Conservation (phyloP, 176 grass and related monocot species). For the Sorghum bicolor region DNA sequence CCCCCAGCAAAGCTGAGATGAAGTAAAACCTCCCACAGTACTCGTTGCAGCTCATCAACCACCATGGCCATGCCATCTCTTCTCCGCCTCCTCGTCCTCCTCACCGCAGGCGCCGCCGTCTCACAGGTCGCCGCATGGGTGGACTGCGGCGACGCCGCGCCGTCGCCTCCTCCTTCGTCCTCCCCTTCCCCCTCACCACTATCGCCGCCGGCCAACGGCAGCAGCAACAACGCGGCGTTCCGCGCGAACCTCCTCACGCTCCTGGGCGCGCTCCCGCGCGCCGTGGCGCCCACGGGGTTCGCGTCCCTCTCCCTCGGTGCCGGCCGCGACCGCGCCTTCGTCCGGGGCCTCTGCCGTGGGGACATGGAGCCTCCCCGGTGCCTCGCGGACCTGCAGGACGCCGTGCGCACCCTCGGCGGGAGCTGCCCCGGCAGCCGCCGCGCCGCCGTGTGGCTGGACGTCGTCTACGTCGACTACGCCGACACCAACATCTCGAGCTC, state of each 20-base stretch:
- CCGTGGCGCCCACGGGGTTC: constrained; percentile 35
- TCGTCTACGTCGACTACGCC: constrained; percentile 25
- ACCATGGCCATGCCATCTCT: not conserved
- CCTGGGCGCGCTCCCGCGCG: constrained; percentile 10
- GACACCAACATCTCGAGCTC: constrained; percentile 22
- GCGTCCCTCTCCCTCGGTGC: not conserved
- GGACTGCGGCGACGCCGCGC: not conserved
- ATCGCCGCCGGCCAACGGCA: not conserved
- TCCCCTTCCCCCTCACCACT: not conserved
- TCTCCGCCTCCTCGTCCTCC: not conserved
- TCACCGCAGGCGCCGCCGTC: not conserved
- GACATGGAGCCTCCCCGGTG: not conserved
- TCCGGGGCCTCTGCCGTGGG: constrained; percentile 36
- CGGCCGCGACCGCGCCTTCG: constrained; percentile 15
- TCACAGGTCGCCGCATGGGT: not conserved
- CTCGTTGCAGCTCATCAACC: not conserved
- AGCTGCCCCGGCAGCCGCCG: constrained; percentile 18
- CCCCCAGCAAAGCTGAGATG: too few species aligned
- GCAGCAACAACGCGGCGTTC: not conserved
- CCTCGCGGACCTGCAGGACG: constrained; percentile 16
- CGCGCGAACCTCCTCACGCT: not conserved
- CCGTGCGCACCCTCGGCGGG: constrained; percentile 1
- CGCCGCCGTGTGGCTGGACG: constrained; percentile 18
- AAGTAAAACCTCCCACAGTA: too few species aligned
- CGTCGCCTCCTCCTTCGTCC: not conserved